Base-by-base conservation (phyloP, 2,329 filamentous ascomycete species). In the Conoideocrella luteorostrata region DNA sequence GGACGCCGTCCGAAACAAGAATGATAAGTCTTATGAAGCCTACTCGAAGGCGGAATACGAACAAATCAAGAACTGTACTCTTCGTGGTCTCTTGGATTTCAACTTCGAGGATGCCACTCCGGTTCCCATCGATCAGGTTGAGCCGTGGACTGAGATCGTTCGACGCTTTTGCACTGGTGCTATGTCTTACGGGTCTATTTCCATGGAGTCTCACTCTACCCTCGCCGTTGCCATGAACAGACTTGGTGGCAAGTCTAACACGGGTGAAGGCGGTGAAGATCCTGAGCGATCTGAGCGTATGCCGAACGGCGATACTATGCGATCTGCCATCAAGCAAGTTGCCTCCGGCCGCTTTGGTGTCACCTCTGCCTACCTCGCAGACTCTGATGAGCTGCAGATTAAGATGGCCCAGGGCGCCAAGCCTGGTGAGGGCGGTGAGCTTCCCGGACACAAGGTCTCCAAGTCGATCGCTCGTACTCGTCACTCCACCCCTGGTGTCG, bases 401-500 rank as follows among this genome's bases (percentile, higher is more conserved):
- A 97, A 97, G 79, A 97, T 97, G 91, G 91, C 91, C 9, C 91
- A 97, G 69, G 91, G 91, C 63, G 91, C 91, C 50, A 97, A 97
- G 78, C 91, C 91, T 45, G 91, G 91, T 67, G 91, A 97, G 68
- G 91, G 91, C 72, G 91, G 91, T 77, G 91, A 97, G 68, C 80
- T 97, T 60, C 91, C 91, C 39, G 91, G 91, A 32, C 89, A 96
- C 75, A 97, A 97, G 71, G 91, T 97, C 22, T 93, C 90, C 48
- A 87, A 87, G 59, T 87, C 88, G 6, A 97, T 97, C 65, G 91
- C 88, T 46, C 86, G 88, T 56, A 97, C 91, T 45, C 85, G 91
- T 64, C 90, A 96, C 72, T 97, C 91, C 9, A 97, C 91, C 5
- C 89, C 91, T 52, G 91, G 91, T 67, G 91, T 97, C 56, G 91